Conservation (phyloP, 2,329 filamentous ascomycete genomes). For the Aspergillus amoenus region DNA sequence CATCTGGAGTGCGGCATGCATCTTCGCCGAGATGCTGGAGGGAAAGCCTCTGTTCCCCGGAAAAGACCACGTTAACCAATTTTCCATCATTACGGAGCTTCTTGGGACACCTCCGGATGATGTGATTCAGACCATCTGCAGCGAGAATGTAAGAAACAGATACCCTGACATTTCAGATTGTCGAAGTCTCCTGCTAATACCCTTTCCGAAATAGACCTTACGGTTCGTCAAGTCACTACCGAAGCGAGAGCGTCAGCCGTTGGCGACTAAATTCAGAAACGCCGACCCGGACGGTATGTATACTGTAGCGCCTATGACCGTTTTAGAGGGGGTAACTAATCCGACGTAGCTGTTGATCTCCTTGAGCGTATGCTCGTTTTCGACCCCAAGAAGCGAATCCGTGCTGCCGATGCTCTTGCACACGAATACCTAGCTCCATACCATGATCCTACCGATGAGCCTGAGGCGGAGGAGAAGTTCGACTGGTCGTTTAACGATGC, state of each 20-base stretch:
- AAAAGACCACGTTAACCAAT: conserved; percentile 99
- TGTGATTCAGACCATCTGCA: conserved; percentile 97
- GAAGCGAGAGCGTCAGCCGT: conserved; percentile 85
- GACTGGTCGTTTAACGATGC: conserved; percentile 99
- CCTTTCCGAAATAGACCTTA: conserved; percentile 63
- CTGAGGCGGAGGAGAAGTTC: conserved; percentile 93
- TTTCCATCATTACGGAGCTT: conserved; percentile 98
- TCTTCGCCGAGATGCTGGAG: conserved; percentile 99
- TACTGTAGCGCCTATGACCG: background rate
- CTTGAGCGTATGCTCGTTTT: conserved; percentile 98
- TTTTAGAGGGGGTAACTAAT: conserved; percentile 10
- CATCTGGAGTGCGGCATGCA: conserved; percentile 98
- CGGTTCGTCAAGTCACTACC: conserved; percentile 97
- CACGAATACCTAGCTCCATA: conserved; percentile 96
- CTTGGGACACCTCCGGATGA: conserved; percentile 95
- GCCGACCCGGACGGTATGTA: conserved; percentile 77
- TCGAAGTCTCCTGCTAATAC: conserved; percentile 23
- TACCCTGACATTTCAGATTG: background rate
- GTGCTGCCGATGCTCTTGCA: conserved; percentile 78
- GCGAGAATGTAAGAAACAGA: conserved; percentile 74
- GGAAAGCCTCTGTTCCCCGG: conserved; percentile 97
- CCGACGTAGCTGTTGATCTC: conserved; percentile 73
- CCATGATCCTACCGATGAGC: conserved; percentile 96
- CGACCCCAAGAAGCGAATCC: conserved; percentile 93
- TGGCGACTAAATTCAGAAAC: conserved; percentile 90